Conservation (phyloP, 1,139 yeast genomes). For the Diutina catenulata region DNA sequence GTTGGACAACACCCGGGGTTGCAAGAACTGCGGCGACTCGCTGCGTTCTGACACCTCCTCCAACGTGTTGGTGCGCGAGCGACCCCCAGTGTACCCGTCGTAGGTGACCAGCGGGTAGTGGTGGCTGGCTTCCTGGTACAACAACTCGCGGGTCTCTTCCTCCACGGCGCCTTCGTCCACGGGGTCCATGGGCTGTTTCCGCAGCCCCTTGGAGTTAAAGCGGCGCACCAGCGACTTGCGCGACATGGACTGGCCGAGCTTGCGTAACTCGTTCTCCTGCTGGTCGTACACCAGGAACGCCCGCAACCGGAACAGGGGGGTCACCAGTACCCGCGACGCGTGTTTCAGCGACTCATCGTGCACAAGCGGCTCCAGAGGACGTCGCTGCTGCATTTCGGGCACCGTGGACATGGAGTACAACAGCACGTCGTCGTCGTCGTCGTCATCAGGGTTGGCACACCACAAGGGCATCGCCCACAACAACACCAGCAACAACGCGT, state of each 20-base stretch:
- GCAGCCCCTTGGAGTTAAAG: background rate
- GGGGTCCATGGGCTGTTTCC: background rate
- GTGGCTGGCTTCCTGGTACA: too few species aligned
- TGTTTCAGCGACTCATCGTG: background rate
- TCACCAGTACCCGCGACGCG: background rate
- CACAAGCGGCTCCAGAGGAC: background rate
- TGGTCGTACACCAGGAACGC: conserved; percentile 1
- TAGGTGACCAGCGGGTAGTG: too few species aligned
- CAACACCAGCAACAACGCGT: background rate
- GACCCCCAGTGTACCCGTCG: too few species aligned
- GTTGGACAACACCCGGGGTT: too few species aligned
- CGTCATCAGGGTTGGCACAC: conserved; percentile 4
- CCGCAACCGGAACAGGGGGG: conserved; percentile 2
- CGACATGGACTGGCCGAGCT: conserved; percentile 2
- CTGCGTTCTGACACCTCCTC: too few species aligned
- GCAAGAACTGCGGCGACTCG: too few species aligned
- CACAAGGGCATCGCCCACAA: background rate
- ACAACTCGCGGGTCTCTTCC: background rate
- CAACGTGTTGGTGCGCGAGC: too few species aligned
- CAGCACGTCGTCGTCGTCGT: background rate
- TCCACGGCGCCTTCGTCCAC: background rate
- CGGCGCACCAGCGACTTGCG: background rate
- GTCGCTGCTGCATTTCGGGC: background rate
- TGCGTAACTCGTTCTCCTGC: background rate
- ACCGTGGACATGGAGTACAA: background rate